Conservation (phyloP, 352 stramenopile genomes). For the Sclerospora graminicola region DNA sequence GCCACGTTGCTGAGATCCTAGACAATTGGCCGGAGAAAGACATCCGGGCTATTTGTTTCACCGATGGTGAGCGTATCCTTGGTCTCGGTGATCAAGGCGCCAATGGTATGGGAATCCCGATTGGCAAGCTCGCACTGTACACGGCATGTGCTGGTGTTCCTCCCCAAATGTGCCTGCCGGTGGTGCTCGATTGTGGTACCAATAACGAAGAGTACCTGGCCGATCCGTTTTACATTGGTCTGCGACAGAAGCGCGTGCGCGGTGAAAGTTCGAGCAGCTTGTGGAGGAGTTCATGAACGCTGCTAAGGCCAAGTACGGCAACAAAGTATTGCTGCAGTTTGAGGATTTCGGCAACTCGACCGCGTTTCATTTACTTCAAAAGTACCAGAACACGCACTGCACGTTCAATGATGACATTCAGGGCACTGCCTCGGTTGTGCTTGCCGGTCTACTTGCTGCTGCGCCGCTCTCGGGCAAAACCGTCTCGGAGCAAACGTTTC, state of each 20-base stretch:
- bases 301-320: slow-evolving; percentile 83
- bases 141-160: slow-evolving; percentile 90
- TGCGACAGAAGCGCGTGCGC: slow-evolving; percentile 82
- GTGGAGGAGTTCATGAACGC: slow-evolving; percentile 96
- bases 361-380: slow-evolving; percentile 75
- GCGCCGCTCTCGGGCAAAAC: slow-evolving; percentile 59
- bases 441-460: slow-evolving; percentile 68
- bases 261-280: slow-evolving; percentile 89
- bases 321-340: slow-evolving; percentile 79
- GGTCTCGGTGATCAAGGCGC: slow-evolving; percentile 91
- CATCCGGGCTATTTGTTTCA: slow-evolving; percentile 95
- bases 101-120: slow-evolving; percentile 88
- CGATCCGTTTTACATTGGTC: slow-evolving; percentile 93
- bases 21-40: slow-evolving; percentile 95
- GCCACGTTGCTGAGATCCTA: slow-evolving; percentile 83
- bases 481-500: slow-evolving; percentile 90
- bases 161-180: slow-evolving; percentile 88
- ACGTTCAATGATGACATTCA: slow-evolving; percentile 98
- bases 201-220: slow-evolving; percentile 91
- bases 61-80: slow-evolving; percentile 92
- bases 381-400: slow-evolving; percentile 78
- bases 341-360: slow-evolving; percentile 86
- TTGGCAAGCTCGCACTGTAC: slow-evolving; percentile 93
- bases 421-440: slow-evolving; percentile 64
- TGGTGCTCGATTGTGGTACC: slow-evolving; percentile 93